Conservation (phyloP, 495 filamentous ascomycete genomes). For the Pyrenopolyporus hunteri region DNA sequence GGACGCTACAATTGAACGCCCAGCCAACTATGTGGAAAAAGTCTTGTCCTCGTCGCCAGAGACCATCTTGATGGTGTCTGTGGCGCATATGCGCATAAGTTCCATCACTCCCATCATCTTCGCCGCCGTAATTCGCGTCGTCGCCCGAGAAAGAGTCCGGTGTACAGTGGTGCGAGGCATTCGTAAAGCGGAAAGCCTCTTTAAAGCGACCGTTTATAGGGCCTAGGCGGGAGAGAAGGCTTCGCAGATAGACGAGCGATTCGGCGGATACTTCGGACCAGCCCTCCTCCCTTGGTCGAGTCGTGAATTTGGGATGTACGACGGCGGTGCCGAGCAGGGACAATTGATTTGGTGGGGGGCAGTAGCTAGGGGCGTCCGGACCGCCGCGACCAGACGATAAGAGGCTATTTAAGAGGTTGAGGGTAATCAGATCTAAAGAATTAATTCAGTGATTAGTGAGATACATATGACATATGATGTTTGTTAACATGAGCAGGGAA, state of each 20-base stretch:
- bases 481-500: not conserved
- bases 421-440: slow-evolving; percentile 66
- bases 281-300: slow-evolving; percentile 43
- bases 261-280: slow-evolving; percentile 47
- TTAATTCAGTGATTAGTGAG: not conserved
- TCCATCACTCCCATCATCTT: slow-evolving; percentile 49
- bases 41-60: slow-evolving; percentile 77
- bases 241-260: slow-evolving; percentile 49
- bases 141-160: slow-evolving; percentile 25
- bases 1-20: slow-evolving; percentile 88
- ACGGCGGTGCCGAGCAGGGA: slow-evolving; percentile 70
- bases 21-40: slow-evolving; percentile 92
- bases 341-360: slow-evolving; percentile 63
- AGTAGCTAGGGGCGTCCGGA: slow-evolving; percentile 48
- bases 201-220: slow-evolving; percentile 52
- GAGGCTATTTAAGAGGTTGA: slow-evolving; percentile 69
- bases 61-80: slow-evolving; percentile 57
- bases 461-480: not conserved
- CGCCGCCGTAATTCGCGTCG: slow-evolving; percentile 37
- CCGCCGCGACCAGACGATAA: slow-evolving; percentile 51
- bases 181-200: slow-evolving; percentile 38
- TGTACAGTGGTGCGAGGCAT: slow-evolving; percentile 8
- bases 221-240: slow-evolving; percentile 47
- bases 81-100: slow-evolving; percentile 60
- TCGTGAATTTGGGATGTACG: slow-evolving; percentile 73